Conservation (phyloP, 2,329 filamentous ascomycete genomes). For the Colletotrichum liriopes region DNA sequence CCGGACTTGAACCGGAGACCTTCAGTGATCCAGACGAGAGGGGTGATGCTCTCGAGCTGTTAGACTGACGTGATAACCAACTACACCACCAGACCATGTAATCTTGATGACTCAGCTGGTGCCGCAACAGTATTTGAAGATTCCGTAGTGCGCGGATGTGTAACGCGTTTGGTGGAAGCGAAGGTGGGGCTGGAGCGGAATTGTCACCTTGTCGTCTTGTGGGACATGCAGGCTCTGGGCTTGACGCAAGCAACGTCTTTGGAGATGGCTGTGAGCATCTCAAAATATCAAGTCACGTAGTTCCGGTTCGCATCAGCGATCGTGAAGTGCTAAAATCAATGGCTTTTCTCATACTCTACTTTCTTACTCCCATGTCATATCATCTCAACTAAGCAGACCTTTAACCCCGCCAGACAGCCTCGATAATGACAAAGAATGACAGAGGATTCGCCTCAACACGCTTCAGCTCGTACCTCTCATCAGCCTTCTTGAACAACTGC, state of each 20-base stretch:
- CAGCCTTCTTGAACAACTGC: slow-evolving; percentile 60
- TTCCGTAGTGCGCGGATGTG: neutral
- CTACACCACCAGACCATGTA: slow-evolving; percentile 50
- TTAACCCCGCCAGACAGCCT: slow-evolving; percentile 55
- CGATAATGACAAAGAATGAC: slow-evolving; percentile 55
- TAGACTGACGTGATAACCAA: slow-evolving; percentile 67
- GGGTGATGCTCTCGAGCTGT: slow-evolving; percentile 46
- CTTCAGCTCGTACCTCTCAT: slow-evolving; percentile 61
- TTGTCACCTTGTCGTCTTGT: neutral
- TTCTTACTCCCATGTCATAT: neutral
- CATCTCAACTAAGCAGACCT: neutral
- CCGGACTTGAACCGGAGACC: slow-evolving; percentile 43
- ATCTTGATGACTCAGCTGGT: slow-evolving; percentile 1
- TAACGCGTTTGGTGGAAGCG: neutral
- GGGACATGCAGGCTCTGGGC: slow-evolving; percentile 1
- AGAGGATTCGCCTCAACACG: slow-evolving; percentile 54
- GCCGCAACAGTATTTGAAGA: no score
- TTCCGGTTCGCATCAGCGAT: neutral
- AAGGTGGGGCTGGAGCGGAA: slow-evolving; percentile 9
- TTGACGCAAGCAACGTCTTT: neutral
- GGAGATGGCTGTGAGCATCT: neutral
- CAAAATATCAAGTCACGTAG: neutral
- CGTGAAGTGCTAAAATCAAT: neutral
- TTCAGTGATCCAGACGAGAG: slow-evolving; percentile 33
- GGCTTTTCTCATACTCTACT: neutral